Conservation (phyloP, 1,284 basidiomycete species). For the Trametes versicolor region DNA sequence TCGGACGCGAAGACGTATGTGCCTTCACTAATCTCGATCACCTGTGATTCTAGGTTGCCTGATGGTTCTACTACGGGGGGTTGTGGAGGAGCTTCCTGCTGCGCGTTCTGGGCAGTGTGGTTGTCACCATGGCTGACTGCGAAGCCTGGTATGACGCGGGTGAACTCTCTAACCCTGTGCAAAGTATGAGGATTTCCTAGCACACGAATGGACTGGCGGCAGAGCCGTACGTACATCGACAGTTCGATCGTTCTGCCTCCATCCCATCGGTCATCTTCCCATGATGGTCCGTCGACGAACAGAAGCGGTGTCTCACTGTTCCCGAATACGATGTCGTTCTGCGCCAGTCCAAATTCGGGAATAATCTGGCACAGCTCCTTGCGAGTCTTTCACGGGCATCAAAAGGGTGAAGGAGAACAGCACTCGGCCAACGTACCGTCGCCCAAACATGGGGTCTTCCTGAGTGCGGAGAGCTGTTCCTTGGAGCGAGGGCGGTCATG, state of each 20-base stretch:
- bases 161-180: slow-evolving; percentile 19
- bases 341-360: slow-evolving; percentile 22
- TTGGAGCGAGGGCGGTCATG: neutral
- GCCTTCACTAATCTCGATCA: no score
- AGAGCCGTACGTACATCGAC: slow-evolving; percentile 28
- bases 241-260: slow-evolving; percentile 29
- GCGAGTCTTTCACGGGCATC: slow-evolving; percentile 23
- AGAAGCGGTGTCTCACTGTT: slow-evolving; percentile 30
- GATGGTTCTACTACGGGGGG: no score
- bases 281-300: slow-evolving; percentile 29
- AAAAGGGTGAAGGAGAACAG: neutral
- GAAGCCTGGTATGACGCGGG: neutral
- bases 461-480: neutral
- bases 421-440: neutral
- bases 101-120: neutral
- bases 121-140: neutral
- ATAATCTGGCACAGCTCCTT: slow-evolving; percentile 30
- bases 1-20: no score
- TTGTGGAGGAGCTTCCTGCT: neutral
- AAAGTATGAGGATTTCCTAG: neutral
- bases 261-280: slow-evolving; percentile 30
- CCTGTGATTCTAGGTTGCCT: neutral
- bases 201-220: no score
- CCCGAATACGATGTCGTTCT: slow-evolving; percentile 27
- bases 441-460: slow-evolving; percentile 16